Evolutionary conservation across 2,329 filamentous ascomycete genomes (phyloP).

Genomic region (Aspergillus thermomutatus): DNA sequence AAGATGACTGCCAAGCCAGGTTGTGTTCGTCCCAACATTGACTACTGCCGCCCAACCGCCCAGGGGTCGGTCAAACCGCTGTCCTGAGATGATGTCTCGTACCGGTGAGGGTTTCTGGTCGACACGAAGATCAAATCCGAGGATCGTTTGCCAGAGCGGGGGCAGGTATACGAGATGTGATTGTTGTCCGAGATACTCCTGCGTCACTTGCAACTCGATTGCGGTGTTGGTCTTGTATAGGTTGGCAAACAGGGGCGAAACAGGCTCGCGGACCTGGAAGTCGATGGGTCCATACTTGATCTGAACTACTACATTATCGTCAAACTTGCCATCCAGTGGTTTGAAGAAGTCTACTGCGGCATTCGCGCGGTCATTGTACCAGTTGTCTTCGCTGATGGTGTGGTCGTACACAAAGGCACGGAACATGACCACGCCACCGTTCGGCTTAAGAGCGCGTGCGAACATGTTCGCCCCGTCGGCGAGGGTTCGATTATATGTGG

Average conservation of each 20-base stretch:
- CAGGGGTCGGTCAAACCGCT: conserved; percentile 55
- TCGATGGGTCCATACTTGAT: conserved; percentile 74
- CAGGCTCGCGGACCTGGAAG: conserved; percentile 68
- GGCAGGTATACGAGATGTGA: conserved; percentile 65
- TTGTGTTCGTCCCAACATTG: conserved; percentile 63
- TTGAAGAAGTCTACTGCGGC: conserved; percentile 67
- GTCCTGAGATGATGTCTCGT: conserved; percentile 59
- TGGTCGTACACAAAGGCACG: conserved; percentile 69
- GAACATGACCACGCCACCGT: conserved; percentile 66
- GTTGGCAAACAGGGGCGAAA: conserved; percentile 61
- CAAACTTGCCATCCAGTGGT: conserved; percentile 62
- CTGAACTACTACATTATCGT: conserved; percentile 68
- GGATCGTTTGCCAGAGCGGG: conserved; percentile 65
- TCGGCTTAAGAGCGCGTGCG: conserved; percentile 54
- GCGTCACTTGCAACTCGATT: conserved; percentile 64
- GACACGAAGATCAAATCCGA: conserved; percentile 65
- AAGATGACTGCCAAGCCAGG: conserved; percentile 67
- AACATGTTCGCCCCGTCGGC: conserved; percentile 68
- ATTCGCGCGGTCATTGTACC: conserved; percentile 66
- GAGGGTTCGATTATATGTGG: conserved; percentile 67
- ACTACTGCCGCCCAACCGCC: conserved; percentile 65
- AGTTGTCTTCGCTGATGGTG: conserved; percentile 55
- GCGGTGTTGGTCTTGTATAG: conserved; percentile 48
- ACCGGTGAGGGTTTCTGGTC: conserved; percentile 56
- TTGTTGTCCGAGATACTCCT: conserved; percentile 71